Base-by-base conservation (phyloP, 305 asterid genomes). In the Fraxinus floribunda region DNA sequence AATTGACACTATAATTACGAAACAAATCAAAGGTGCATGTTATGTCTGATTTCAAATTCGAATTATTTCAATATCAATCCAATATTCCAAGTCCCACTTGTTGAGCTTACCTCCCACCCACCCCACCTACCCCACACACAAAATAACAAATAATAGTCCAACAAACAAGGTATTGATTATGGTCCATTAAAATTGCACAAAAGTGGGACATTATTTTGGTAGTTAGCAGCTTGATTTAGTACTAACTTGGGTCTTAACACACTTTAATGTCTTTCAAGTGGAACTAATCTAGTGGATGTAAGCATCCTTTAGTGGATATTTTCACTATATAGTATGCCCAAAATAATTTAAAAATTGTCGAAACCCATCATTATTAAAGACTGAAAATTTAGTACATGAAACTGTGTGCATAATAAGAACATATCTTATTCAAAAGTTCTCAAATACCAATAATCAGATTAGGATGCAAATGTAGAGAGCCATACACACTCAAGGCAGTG, bases 281-380 rank as follows among this genome's bases (percentile, higher is more conserved):
- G 86, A 83, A 60, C 64, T 82, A 78, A 84, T 84, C 84, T 78
- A 86, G 79, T 83, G 83, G 84, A 75, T 74, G 36, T 74, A 39
- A 57, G 30, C 79, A 83, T 41, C 79, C 36, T 24, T 62, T 77
- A 76, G 79, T 80, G 85, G 89, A 80, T 22, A 78, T 71, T 10
- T 78, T 71, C 34, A 55, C 18, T 22, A 57, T 39, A 39, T 64
- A 11, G 13, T n/a, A 68, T 26, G 57, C 38, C 16, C 1, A 8
- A 29, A 66, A 66, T 38, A 66, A 57, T 76, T 36, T 9, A 11
- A 13, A 71, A 13, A 30, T 15, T 6, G 22, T 71, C 15, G 13
- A 34, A 71, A 32, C 4, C 41, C 76, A 34, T 71, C 46, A 32
- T 71, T 5, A 71, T 32, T 35, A 57, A 36, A 5, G 62, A 36